A percentile compares a stretch with the other conserved stretches of the same genome.
Evolutionary conservation across 805 yeast species (phyloP).

Genomic region (Wickerhamomyces tratensis): DNA sequence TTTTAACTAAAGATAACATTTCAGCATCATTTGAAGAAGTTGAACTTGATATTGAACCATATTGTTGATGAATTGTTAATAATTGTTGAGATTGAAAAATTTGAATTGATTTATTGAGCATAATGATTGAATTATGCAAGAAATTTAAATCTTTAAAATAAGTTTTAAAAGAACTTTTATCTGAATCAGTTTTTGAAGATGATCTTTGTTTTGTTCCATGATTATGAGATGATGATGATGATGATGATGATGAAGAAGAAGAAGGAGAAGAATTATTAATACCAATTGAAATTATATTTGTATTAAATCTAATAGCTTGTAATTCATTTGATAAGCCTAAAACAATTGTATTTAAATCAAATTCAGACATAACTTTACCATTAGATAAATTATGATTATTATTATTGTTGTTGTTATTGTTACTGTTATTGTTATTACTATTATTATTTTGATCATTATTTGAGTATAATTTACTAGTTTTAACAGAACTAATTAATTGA

Average conservation of each 20-base stretch:
- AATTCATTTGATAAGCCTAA: constrained; percentile 26
- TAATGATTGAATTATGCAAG: constrained; percentile 43
- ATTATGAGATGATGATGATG: no score
- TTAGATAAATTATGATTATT: neutral
- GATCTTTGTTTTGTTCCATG: no score
- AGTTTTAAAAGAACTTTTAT: no score
- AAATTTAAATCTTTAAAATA: constrained; percentile 27
- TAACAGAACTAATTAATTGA: no score
- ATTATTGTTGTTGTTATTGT: neutral
- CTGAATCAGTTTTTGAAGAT: no score
- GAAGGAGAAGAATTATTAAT: constrained; percentile 1
- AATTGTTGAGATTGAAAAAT: constrained; percentile 10
- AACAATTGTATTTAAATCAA: constrained; percentile 36
- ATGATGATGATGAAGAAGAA: neutral
- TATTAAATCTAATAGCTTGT: constrained; percentile 12
- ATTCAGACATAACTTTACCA: neutral
- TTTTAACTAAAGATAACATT: constrained; percentile 23
- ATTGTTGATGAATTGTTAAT: constrained; percentile 3
- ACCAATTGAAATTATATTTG: neutral
- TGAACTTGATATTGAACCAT: constrained; percentile 3
- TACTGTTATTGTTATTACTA: neutral
- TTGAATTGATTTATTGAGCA: constrained; percentile 36
- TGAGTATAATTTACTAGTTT: neutral
- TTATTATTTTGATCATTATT: constrained; percentile 2
- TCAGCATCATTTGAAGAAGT: constrained; percentile 11